These are phyloP conservation scores for Spatholobus suberectus DNA, from an alignment of 306 rosid species.

Conservation along the genomic window DNA sequence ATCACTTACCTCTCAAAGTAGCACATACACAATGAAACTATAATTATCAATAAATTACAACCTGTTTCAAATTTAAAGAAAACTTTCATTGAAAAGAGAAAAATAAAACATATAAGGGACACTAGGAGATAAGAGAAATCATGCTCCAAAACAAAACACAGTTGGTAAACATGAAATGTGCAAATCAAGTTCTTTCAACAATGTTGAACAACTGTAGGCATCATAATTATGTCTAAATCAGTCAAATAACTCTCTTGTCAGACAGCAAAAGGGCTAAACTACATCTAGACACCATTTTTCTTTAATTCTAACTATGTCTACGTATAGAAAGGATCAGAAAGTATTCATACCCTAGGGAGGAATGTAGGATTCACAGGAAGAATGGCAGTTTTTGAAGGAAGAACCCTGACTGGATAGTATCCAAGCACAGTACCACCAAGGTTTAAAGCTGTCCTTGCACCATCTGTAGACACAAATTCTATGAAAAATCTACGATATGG, in stretches of 20 bases:
- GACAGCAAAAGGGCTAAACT: neutral
- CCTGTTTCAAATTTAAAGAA: neutral
- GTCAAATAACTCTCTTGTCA: neutral
- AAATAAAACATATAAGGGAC: neutral
- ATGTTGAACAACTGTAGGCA: neutral
- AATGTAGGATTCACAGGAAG: slow-evolving; percentile 98
- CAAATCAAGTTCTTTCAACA: slow-evolving; percentile 8
- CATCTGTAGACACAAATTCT: slow-evolving; percentile 64
- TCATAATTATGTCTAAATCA: neutral
- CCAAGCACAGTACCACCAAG: slow-evolving; percentile 97
- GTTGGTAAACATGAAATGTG: slow-evolving; percentile 9
- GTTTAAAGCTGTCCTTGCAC: slow-evolving; percentile 85
- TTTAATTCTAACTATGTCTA: slow-evolving; percentile 18
- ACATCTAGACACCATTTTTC: neutral
- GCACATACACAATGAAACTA: slow-evolving; percentile 1
- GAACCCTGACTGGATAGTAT: slow-evolving; percentile 90
- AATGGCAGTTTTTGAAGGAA: slow-evolving; percentile 98
- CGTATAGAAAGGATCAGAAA: slow-evolving; percentile 23
- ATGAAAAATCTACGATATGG: slow-evolving; percentile 31
- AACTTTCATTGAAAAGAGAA: neutral
- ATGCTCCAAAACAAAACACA: slow-evolving; percentile 19
- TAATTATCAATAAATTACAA: neutral
- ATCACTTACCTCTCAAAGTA: neutral
- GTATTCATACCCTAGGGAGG: slow-evolving; percentile 83
- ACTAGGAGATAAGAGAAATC: neutral